These are phyloP conservation scores for Sordariomycetes sp. DNA, from an alignment of 2,329 filamentous ascomycete species.

Conservation along the genomic window DNA sequence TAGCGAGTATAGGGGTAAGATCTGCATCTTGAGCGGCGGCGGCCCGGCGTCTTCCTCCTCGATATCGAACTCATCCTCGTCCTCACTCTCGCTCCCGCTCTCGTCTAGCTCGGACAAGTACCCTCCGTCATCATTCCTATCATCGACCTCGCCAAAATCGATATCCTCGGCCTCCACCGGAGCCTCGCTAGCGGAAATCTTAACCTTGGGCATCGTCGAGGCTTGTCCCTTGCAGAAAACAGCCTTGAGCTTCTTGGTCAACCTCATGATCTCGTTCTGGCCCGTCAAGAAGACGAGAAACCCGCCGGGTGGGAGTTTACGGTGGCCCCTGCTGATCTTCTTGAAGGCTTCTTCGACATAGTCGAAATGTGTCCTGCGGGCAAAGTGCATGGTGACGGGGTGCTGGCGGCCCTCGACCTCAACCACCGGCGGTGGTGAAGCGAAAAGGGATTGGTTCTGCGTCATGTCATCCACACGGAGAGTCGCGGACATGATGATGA, in stretches of 20 bases:
- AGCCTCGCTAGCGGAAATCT: slow-evolving; percentile 65
- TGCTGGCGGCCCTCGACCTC: slow-evolving; percentile 89
- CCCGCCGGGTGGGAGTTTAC: slow-evolving; percentile 78
- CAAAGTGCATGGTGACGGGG: slow-evolving; percentile 81
- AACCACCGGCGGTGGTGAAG: slow-evolving; percentile 67
- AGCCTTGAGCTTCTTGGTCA: slow-evolving; percentile 70
- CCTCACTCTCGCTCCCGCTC: slow-evolving; percentile 44
- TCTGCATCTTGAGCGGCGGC: slow-evolving; percentile 64
- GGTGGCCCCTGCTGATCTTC: slow-evolving; percentile 80
- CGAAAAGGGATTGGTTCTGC: slow-evolving; percentile 71
- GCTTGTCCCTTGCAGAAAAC: slow-evolving; percentile 49
- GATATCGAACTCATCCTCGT: slow-evolving; percentile 58
- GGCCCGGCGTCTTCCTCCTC: slow-evolving; percentile 50
- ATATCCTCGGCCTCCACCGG: slow-evolving; percentile 80
- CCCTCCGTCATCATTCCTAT: slow-evolving; percentile 20
- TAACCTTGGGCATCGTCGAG: slow-evolving; percentile 53
- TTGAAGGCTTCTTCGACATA: slow-evolving; percentile 84
- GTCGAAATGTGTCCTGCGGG: slow-evolving; percentile 70
- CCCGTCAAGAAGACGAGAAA: slow-evolving; percentile 94
- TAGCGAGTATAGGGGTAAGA: slow-evolving; percentile 89
- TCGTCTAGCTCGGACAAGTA: slow-evolving; percentile 15
- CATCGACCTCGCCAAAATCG: slow-evolving; percentile 63
- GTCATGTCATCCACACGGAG: slow-evolving; percentile 84
- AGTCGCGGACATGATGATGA: slow-evolving; percentile 97
- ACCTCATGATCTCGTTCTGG: slow-evolving; percentile 76